phyloP scores from a whole-genome alignment of 2,329 filamentous ascomycete species.

The Colletotrichum tropicale region DNA sequence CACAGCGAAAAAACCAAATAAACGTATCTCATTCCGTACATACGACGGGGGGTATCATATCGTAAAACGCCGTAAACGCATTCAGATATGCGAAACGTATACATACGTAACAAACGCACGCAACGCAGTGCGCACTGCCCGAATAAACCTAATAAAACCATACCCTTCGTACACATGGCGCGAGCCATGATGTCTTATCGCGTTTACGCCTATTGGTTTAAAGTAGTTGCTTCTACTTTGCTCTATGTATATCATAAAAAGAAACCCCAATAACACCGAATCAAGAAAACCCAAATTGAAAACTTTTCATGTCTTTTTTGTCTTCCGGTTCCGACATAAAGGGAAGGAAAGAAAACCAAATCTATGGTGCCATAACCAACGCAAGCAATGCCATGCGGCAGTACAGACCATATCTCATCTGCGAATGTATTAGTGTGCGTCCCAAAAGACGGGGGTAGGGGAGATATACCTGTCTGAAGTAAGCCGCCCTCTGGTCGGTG shows the following conservation, averaged over 20 bases:
- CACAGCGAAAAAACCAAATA: conserved; percentile 26
- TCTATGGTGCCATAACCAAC: conserved; percentile 71
- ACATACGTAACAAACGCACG: conserved; percentile 13
- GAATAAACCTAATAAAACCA: conserved; percentile 4
- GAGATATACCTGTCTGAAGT: conserved; percentile 94
- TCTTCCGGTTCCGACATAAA: not conserved
- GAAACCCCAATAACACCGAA: conserved; percentile 6
- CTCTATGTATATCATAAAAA: conserved; percentile 10
- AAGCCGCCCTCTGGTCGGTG: conserved; percentile 94
- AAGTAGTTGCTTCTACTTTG: conserved; percentile 21
- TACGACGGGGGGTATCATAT: conserved; percentile 19
- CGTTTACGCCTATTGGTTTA: conserved; percentile 11
- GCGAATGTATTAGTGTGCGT: conserved; percentile 42
- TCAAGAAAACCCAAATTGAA: not conserved
- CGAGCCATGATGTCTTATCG: conserved; percentile 11
- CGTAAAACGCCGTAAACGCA: conserved; percentile 11
- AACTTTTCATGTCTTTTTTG: conserved; percentile 15
- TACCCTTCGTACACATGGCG: conserved; percentile 14
- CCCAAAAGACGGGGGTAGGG: not conserved
- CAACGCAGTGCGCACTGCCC: conserved; percentile 14
- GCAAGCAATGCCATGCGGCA: conserved; percentile 97
- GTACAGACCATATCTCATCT: conserved; percentile 99
- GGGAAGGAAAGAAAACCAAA: conserved; percentile 16
- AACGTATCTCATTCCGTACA: conserved; percentile 19
- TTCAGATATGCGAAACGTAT: conserved; percentile 9